Base-by-base conservation (phyloP, 2,329 filamentous ascomycete species). In the Calonectria montana region DNA sequence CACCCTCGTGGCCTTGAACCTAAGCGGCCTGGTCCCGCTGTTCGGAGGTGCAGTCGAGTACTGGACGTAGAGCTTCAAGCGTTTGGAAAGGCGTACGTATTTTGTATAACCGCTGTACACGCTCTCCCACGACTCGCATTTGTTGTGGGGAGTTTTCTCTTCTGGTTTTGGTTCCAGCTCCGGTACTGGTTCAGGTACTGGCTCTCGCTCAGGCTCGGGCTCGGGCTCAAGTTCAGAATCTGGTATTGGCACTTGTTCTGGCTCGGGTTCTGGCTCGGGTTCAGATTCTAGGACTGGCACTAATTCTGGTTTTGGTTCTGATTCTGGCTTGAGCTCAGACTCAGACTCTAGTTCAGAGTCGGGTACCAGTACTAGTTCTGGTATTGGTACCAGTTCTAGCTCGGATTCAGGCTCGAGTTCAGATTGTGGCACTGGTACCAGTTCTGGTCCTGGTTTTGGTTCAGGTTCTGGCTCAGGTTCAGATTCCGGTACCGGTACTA, bases 21-120 rank as follows among this genome's bases (percentile, higher is more conserved):
- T 29, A 1, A 71, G 47, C 2, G 35, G 23, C 25, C n/a, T 68
- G 55, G 13, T 65, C 37, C 4, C 63, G 10, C 45, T 67, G 7
- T 27, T 31, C 31, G 64, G 25, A 43, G 9, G n/a, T 10, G 41
- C 65, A 21, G 69, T 53, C 25, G 67, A 73, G 43, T 73, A 76
- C 23, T 77, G 67, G 10, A 76, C 61, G 25, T 74, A 55, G 21
- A 74, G 45, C 27, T 59, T 59, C 8, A 77, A 16, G 25, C 65
- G 65, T 13, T 47, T 21, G 3, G 55, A 55, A 12, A 77, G 39
- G 6, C 27, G 27, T 3, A 73, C 25, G 8, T 18, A 13, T n/a
- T 64, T 61, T 15, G 57, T 66, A 7, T 23, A 55, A 10, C 69
- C 43, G 23, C 67, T 67, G 16, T 62, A 25, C 13, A 74, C 67